Percentiles rank a stretch among this genome's conserved stretches.
These are phyloP conservation scores for Lignosus rhinocerotis DNA, from an alignment of 1,284 basidiomycete genomes.

Conservation along the genomic window DNA sequence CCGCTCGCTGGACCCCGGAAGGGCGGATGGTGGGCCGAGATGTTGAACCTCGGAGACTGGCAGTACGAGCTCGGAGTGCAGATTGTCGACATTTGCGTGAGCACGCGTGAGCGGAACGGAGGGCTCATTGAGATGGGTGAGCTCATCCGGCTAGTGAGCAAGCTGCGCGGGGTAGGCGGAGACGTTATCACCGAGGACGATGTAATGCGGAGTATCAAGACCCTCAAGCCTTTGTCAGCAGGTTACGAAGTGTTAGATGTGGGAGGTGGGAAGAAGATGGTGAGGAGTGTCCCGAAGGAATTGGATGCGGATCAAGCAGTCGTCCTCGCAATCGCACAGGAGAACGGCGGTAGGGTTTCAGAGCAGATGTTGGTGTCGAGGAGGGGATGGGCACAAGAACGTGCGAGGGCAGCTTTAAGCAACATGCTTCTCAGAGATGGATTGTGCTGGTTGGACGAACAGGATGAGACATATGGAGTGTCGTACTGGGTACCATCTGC, in stretches of 20 bases:
- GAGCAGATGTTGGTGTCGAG: constrained; percentile 56
- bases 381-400: constrained; percentile 78
- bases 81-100: constrained; percentile 95
- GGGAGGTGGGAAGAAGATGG: constrained; percentile 64
- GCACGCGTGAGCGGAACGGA: constrained; percentile 85
- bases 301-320: constrained; percentile 82
- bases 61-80: constrained; percentile 95
- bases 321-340: constrained; percentile 74
- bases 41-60: constrained; percentile 91
- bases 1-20: constrained; percentile 85
- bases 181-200: constrained; percentile 81
- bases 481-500: constrained; percentile 85
- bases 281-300: constrained; percentile 73
- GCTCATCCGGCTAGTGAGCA: constrained; percentile 76
- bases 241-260: constrained; percentile 86
- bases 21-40: constrained; percentile 89
- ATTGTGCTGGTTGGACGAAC: constrained; percentile 92
- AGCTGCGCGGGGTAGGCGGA: constrained; percentile 68
- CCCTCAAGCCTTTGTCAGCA: constrained; percentile 83
- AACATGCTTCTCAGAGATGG: constrained; percentile 92
- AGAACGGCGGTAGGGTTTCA: constrained; percentile 63
- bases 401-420: constrained; percentile 78
- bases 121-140: constrained; percentile 91
- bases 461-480: constrained; percentile 62
- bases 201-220: constrained; percentile 83